Conservation (phyloP, 176 grass and related monocot species). For the Rhynchospora tenuis region DNA sequence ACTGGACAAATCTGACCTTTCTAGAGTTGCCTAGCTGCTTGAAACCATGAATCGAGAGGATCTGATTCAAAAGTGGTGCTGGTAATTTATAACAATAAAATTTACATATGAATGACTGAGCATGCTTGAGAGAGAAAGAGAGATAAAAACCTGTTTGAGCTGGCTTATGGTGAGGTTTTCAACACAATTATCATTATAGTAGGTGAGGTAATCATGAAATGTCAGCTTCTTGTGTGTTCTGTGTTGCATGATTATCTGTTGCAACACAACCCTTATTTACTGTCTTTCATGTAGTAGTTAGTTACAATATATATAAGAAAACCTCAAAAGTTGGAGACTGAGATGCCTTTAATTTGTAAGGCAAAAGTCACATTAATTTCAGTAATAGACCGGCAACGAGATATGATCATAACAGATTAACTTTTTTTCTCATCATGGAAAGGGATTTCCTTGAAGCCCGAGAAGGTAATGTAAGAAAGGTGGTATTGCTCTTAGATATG, state of each 20-base stretch:
- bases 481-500: not conserved
- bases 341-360: not conserved
- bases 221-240: not conserved
- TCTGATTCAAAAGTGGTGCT: not conserved
- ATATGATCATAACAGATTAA: too few relatives aligned
- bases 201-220: not conserved
- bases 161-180: not conserved
- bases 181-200: not conserved
- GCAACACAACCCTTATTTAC: too few relatives aligned
- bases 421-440: not conserved
- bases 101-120: not conserved
- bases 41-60: slow-evolving; percentile 5
- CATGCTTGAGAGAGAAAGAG: not conserved
- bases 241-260: not conserved
- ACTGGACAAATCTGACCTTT: not conserved
- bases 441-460: not conserved
- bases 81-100: not conserved
- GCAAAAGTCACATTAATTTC: not conserved
- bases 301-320: not conserved
- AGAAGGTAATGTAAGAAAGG: not conserved
- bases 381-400: too few relatives aligned
- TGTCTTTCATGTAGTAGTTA: not conserved
- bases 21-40: not conserved
- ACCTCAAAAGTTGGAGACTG: not conserved
- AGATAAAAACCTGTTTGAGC: not conserved